A percentile compares a stretch with the other conserved stretches of the same genome.
Evolutionary conservation across 2,329 filamentous ascomycete species (phyloP).

Genomic region (Hypomyces perniciosus): DNA sequence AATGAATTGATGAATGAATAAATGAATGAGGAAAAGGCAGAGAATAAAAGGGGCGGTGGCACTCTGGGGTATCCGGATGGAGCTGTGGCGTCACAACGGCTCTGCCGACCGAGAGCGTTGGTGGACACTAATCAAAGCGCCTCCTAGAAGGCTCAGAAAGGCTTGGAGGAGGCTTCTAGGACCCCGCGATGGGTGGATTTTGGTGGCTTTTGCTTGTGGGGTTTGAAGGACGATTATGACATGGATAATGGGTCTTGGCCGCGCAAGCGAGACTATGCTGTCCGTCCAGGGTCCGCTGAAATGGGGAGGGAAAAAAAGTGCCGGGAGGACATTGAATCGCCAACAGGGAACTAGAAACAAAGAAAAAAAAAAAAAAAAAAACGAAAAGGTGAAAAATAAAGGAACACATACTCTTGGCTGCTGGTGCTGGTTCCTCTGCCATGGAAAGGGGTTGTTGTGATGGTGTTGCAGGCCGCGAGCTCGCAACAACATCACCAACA

Average conservation of each 20-base stretch:
- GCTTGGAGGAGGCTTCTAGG: background rate
- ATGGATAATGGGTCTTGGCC: background rate
- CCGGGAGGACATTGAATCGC: background rate
- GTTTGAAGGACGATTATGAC: background rate
- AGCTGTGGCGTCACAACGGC: background rate
- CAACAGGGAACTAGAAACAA: background rate
- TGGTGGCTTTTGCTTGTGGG: background rate
- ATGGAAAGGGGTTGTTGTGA: background rate
- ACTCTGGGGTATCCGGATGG: background rate
- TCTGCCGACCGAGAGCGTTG: background rate
- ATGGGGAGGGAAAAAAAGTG: background rate
- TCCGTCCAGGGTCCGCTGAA: background rate
- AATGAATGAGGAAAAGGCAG: slow-evolving; percentile 10
- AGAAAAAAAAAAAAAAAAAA: slow-evolving; percentile 10
- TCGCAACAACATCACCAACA: slow-evolving; percentile 21
- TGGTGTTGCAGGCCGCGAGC: slow-evolving; percentile 24
- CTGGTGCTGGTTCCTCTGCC: slow-evolving; percentile 1
- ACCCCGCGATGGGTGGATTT: slow-evolving; percentile 1
- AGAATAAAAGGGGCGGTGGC: slow-evolving; percentile 13
- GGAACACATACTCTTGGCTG: slow-evolving; percentile 13
- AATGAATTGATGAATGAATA: slow-evolving; percentile 1
- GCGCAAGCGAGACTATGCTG: background rate
- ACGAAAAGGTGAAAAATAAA: slow-evolving; percentile 8
- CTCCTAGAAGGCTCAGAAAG: background rate
- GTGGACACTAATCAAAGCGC: background rate